Conservation (phyloP, 164 flowering plant genomes). For the Macadamia tetraphylla region DNA sequence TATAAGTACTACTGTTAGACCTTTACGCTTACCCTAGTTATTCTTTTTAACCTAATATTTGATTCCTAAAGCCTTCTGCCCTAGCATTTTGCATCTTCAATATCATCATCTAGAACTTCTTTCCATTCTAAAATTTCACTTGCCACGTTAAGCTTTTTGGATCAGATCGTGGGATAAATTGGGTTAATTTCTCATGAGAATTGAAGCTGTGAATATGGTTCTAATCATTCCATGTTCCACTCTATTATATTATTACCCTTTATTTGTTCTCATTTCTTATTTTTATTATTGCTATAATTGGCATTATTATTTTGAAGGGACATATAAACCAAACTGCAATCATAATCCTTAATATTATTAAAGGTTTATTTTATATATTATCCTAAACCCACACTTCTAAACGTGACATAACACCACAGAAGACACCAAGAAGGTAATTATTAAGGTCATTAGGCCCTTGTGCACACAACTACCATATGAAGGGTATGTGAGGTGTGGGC, state of each 20-base stretch:
- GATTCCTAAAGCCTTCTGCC: too few species aligned
- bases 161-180: background rate
- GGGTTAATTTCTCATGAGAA: background rate
- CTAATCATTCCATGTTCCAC: conserved; percentile 18
- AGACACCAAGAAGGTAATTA: background rate
- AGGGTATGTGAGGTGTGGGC: background rate
- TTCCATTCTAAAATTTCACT: too few species aligned
- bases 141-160: too few species aligned
- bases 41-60: too few species aligned
- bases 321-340: conserved; percentile 34
- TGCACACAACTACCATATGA: too few species aligned
- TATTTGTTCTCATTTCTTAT: conserved; percentile 25
- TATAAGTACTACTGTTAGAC: too few species aligned
- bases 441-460: background rate
- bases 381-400: conserved; percentile 5
- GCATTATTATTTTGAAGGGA: conserved; percentile 16
- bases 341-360: conserved; percentile 14
- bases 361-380: background rate
- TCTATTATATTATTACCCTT: conserved; percentile 5
- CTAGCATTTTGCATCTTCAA: too few species aligned
- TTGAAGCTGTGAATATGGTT: conserved; percentile 2
- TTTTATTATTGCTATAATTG: conserved; percentile 23
- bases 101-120: too few species aligned
- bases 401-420: background rate
- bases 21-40: too few species aligned